phyloP scores from a whole-genome alignment of 1,284 basidiomycete genomes.

The Tausonia pullulans region DNA sequence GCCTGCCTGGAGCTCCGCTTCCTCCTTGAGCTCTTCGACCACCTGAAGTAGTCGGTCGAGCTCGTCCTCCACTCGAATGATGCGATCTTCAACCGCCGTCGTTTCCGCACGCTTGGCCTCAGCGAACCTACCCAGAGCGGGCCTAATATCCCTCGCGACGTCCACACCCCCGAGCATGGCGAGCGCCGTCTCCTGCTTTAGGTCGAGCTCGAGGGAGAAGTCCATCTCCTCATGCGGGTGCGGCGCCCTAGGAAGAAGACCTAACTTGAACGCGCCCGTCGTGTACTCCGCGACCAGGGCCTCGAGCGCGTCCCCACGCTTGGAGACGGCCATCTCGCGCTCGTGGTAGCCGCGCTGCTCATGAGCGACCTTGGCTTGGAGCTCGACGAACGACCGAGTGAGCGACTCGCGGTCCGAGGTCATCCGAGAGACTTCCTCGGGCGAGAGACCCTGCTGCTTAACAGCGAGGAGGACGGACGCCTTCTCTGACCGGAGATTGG shows the following conservation, averaged over 20 bases:
- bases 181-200: constrained; percentile 53
- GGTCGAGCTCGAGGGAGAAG: constrained; percentile 61
- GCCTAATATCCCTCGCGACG: constrained; percentile 56
- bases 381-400: constrained; percentile 55
- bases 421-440: constrained; percentile 76
- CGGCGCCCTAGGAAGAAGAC: constrained; percentile 48
- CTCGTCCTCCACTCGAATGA: constrained; percentile 63
- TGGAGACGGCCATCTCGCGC: constrained; percentile 64
- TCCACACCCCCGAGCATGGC: constrained; percentile 51
- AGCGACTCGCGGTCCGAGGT: constrained; percentile 69
- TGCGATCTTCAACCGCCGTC: constrained; percentile 56
- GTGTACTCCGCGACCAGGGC: constrained; percentile 64
- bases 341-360: constrained; percentile 56
- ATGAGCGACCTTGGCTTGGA: constrained; percentile 60
- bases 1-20: constrained; percentile 52
- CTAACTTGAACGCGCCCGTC: constrained; percentile 56
- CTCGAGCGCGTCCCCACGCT: constrained; percentile 63
- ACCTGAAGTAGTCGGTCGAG: constrained; percentile 49
- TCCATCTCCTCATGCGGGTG: constrained; percentile 57
- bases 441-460: constrained; percentile 66
- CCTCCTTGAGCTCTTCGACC: constrained; percentile 44
- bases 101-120: constrained; percentile 56
- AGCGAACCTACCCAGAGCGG: constrained; percentile 54
- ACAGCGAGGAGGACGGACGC: constrained; percentile 54
- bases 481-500: constrained; percentile 42